Base-by-base conservation (phyloP, 2,329 filamentous ascomycete species). In the Diaporthe vaccinii region DNA sequence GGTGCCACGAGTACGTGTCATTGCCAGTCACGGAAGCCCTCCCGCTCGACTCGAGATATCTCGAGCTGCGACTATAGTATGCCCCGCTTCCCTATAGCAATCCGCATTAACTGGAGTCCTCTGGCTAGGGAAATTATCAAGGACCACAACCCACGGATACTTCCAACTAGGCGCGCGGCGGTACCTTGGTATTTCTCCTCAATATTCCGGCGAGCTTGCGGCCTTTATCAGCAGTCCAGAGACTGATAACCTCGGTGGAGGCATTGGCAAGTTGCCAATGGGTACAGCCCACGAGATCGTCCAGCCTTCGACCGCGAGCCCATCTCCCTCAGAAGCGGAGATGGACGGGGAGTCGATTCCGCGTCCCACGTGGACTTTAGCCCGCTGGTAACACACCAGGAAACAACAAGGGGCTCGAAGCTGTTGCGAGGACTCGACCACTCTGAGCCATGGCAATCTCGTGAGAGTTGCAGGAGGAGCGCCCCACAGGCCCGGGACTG, bases 171-270 rank as follows among this genome's bases (percentile, higher is more conserved):
- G 51, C n/a, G 57, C 69, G 22, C 65, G 61, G 31, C 46, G 34
- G 65, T 53, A 68, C 65, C 65, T 53, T 14, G 31, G 65, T 68
- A 68, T 53, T 68, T 55, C 65, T 68, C 46, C 65, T 53, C 65
- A 41, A 51, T 41, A 39, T 20, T 49, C 69, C 55, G 15, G 17
- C 15, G 31, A 31, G 17, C 31, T 72, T 17, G 17, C 28, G 31
- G 31, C 44, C 46, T 20, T 44, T 46, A 59, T 59, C 41, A 36
- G 65, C n/a, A 36, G 31, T 7, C 65, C 25, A 25, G 34, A 25
- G 46, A 36, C 46, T 53, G 22, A 53, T 36, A 36, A 10, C 31
- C 12, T 51, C n/a, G 14, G 39, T 28, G 59, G 14, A 25, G 22
- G 7, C 2, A 15, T 53, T 22, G n/a, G 17, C 31, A 49, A 28